Base-by-base conservation (phyloP, 2,329 filamentous ascomycete species). In the Ascochyta lentis region DNA sequence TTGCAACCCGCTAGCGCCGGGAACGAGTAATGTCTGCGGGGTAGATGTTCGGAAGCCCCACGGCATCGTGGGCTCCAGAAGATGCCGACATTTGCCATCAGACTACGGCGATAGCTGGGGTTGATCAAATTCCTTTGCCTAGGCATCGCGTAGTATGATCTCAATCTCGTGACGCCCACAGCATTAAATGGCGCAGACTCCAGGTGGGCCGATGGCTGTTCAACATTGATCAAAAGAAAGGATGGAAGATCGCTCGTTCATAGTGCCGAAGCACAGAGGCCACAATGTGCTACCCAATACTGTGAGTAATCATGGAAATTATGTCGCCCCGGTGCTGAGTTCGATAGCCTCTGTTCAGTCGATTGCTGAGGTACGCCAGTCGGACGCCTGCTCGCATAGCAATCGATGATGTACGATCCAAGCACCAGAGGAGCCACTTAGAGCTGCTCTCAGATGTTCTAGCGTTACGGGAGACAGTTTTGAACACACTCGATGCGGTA, bases 401-500 rank as follows among this genome's bases (percentile, higher is more conserved):
- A 27, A 72, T 80, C 42, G 70, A 77, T 22, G 77, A 80, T 67
- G 69, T 69, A 38, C 74, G 74, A 24, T 73, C 71, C 6, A 65
- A 71, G 16, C 52, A 70, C 27, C 70, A 76, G 49, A 69, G 71
- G 35, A 78, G 74, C 1, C 76, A 81, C 61, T 43, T 77, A 1
- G 75, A 80, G 49, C 69, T 82, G 4, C 69, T 82, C 13, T 75
- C 74, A 16, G 78, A 82, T 61, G 76, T 80, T 8, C 65, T 82
- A 8, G 70, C 70, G 15, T 68, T 81, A n/a, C 77, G 79, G 8
- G 64, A 76, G 41, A 66, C 69, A 9, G 59, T 81, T 13, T 59
- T 67, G 48, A 63, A 68, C 26, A 63, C 57, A 5, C 60, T 79
- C 4, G 62, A 68, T 43, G 40, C 64, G 7, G 54, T 50, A 19